Evolutionary conservation across 2,329 filamentous ascomycete genomes (phyloP), one percentile per base, ranked within the genome.

Genomic region (Penicillium sp.): DNA sequence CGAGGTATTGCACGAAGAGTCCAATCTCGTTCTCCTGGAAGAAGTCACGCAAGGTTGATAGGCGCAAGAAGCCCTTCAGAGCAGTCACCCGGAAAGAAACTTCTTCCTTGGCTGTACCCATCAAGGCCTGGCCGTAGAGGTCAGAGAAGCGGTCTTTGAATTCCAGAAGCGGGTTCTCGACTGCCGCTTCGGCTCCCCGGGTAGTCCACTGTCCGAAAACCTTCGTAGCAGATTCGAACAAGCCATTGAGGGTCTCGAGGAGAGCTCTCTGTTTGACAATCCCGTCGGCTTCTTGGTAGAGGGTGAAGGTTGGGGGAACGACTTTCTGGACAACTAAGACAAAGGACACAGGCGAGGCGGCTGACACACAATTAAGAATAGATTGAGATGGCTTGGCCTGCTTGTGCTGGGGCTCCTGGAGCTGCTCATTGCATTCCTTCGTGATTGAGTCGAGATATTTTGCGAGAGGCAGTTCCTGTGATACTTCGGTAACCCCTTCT

Each of bases 361-460:
- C 73, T 1, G 81, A 77, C 10, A 84, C 68, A 6, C 77, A 77
- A 31, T 76, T 72, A 13, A 87, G 63, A 14, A 87, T 84, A 22
- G 80, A 77, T 14, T 81, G 81, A 3, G 82, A 77, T 9, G 82
- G 82, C 59, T 81, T 80, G 3, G 83, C 84, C 61, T 87, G 81
- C 62, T 86, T 86, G 4, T 83, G 83, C 37, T 83, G 82, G 6
- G 84, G 83, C 61, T 87, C 83, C 58, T 82, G 80, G 3, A 87
- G 72, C 59, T 86, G 82, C 53, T 86, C 81, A 52, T 84, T 81
- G 62, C 83, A 86, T 67, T 87, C 84, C 58, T 83, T 83, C 38
- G 79, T 79, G 50, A 86, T 77, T 1, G 82, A 79, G 38, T 77
- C 76, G 19, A 87, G 67, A 62, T 81, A 87, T 27, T 66, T 78